Base-by-base conservation (phyloP, 371 early-diverging fungal genomes). In the Mucor velutinosus region DNA sequence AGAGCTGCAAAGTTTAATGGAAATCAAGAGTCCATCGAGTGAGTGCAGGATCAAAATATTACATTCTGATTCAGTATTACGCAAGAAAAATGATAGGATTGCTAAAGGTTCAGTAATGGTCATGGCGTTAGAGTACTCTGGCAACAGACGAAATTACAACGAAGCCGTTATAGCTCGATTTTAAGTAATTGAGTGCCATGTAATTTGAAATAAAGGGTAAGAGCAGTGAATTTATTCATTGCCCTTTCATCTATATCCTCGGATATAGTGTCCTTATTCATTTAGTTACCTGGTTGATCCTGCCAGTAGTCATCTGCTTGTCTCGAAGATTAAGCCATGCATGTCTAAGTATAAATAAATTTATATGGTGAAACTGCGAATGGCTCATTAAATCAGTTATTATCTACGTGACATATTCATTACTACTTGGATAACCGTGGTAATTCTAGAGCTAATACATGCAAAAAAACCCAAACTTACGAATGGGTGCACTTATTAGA, bases 391-490 rank as follows among this genome's bases (percentile, higher is more conserved):
- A n/a, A n/a, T n/a, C n/a, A n/a, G n/a, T n/a, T n/a, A n/a, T n/a
- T n/a, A n/a, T n/a, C n/a, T n/a, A n/a, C n/a, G n/a, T n/a, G n/a
- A n/a, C n/a, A n/a, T 39, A 59, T 57, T 57, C 57, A 49, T 62
- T 51, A 62, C 43, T 62, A 62, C 51, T 62, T 47, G 47, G 51
- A 64, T 64, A 64, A 64, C 64, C 64, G 64, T 64, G 64, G 64
- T 64, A 64, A 64, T 64, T 64, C 64, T 64, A 64, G 64, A 64
- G 64, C 64, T 64, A 64, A 64, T 64, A 64, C 64, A 64, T 64
- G 64, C 64, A 64, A 64, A 55, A 64, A 64, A 64, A 39, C 64
- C 64, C 56, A 29, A 55, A 64, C 64, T 64, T 53, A 39, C 55
- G 64, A 64, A 64, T 53, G 64, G 64, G 64, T 64, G 64, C 64